Base-by-base conservation (phyloP, 2,329 filamentous ascomycete species). In the Stagonosporopsis cucurbitacearum region DNA sequence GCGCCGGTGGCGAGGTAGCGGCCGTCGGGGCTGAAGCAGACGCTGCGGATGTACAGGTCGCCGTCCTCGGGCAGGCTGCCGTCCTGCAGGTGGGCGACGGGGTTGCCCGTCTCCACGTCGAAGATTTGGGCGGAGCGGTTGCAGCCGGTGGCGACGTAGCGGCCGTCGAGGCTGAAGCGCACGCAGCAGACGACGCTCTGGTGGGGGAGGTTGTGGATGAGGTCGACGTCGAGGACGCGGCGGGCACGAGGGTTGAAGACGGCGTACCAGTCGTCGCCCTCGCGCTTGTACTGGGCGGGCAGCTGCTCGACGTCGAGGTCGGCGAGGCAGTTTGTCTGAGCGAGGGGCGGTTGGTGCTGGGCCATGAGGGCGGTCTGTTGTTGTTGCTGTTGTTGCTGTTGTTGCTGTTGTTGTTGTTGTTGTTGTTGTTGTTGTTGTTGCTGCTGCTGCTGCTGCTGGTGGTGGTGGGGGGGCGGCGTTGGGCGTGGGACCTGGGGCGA, bases 111-210 rank as follows among this genome's bases (percentile, higher is more conserved):
- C 68, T 86, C 84, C 37, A 98, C 94, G 64, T 99, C 95, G 76
- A 95, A 99, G 68, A 99, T 99, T 78, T 98, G 94, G n/a, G 95
- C 95, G n/a, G 92, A 96, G 62, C 93, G 84, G 78, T 99, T 99
- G 82, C 95, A 98, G 39, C 95, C 95, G 5, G 95, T 99, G 7
- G 95, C 95, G 51, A 99, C 90, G 67, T 91, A 97, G 72, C 96
- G 93, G 65, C 95, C 95, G 71, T 99, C 95, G 51, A 90, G 86
- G 74, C 94, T 98, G 82, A 99, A 99, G 55, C 95, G 86, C 32
- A 99, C 95, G 75, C 95, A 99, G 83, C 95, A 99, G 1, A 99
- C 95, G 3, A 99, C 95, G 68, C 94, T 98, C 73, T 96, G 91
- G 72, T 99, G 95, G 58, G 87, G 86, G 49, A 99, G 84, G 53